Evolutionary conservation across 495 filamentous ascomycete species (phyloP).

Genomic region (Gamarada debralockiae): DNA sequence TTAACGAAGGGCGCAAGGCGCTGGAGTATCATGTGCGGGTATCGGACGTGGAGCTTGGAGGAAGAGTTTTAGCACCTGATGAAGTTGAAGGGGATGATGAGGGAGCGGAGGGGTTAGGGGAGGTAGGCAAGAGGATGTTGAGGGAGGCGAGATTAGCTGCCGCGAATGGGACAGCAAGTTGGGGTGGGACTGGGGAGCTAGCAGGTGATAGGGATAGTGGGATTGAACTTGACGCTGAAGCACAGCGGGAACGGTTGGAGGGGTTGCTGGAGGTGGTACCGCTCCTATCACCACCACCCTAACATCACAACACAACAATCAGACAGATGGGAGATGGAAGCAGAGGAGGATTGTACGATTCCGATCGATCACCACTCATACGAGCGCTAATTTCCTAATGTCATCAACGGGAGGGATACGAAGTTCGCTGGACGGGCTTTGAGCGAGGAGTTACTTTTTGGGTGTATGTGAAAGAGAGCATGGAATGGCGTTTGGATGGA

Average conservation of each 20-base stretch:
- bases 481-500: background rate
- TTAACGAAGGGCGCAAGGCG: conserved; percentile 81
- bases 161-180: conserved; percentile 20
- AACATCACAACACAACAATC: background rate
- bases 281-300: background rate
- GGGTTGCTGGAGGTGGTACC: conserved; percentile 11
- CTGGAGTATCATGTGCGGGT: conserved; percentile 74
- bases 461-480: background rate
- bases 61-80: conserved; percentile 67
- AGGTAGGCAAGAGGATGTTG: conserved; percentile 17
- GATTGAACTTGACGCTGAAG: conserved; percentile 35
- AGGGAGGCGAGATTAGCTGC: conserved; percentile 19
- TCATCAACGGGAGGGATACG: background rate
- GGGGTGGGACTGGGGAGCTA: conserved; percentile 10
- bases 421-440: background rate
- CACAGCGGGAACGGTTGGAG: conserved; percentile 25
- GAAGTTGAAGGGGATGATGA: conserved; percentile 39
- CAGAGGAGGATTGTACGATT: background rate
- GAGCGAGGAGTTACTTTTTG: background rate
- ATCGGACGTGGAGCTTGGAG: conserved; percentile 76
- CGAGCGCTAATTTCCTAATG: background rate
- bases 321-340: background rate
- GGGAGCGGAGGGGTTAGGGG: conserved; percentile 15
- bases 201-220: conserved; percentile 49
- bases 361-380: conserved; percentile 1